Percentiles rank a stretch among this genome's conserved stretches.
These are phyloP conservation scores for Grosmannia clavigera DNA, from an alignment of 2,329 filamentous ascomycete genomes.

Conservation along the genomic window DNA sequence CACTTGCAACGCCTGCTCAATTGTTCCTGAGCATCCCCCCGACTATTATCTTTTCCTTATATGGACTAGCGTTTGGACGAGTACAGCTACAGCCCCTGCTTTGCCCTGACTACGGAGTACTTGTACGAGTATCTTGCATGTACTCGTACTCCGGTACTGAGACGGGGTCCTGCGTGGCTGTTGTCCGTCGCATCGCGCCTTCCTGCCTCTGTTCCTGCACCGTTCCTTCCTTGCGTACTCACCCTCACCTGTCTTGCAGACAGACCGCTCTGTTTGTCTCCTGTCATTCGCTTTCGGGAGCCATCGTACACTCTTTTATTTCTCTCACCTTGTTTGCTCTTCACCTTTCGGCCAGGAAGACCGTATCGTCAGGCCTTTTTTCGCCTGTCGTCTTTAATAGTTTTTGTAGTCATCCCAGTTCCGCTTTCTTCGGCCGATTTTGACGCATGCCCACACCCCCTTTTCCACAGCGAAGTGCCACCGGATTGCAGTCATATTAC, in stretches of 20 bases:
- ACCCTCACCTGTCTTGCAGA: background rate
- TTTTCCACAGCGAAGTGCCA: background rate
- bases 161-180: background rate
- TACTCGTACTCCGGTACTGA: background rate
- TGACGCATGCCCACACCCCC: background rate
- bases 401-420: background rate
- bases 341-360: background rate
- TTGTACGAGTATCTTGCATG: background rate
- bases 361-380: background rate
- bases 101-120: background rate
- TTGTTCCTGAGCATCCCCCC: background rate
- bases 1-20: background rate
- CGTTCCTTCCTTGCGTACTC: background rate
- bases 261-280: background rate
- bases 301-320: background rate
- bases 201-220: background rate
- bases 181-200: background rate
- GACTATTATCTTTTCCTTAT: background rate
- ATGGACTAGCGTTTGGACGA: background rate
- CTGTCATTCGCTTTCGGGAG: background rate
- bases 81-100: background rate
- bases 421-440: background rate
- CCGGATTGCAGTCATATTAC: background rate
- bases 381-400: background rate
- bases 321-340: background rate